A percentile compares a stretch with the other conserved stretches of the same genome.
Evolutionary conservation across 768 basidiomycete species (phyloP).

Genomic region (Glaciozyma antarctica): DNA sequence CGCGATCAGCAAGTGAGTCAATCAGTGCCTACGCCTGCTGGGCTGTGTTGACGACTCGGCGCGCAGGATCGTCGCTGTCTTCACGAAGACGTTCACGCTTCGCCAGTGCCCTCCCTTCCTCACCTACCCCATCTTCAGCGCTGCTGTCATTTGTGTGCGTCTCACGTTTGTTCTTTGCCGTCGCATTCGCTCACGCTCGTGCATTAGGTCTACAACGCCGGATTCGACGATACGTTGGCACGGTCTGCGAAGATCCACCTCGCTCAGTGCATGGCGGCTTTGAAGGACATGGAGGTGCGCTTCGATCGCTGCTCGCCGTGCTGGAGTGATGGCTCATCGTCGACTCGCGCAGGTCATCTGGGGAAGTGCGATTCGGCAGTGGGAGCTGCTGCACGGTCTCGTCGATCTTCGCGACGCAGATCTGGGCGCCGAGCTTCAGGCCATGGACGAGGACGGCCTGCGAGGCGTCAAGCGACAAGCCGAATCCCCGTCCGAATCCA

Average conservation of each 20-base stretch:
- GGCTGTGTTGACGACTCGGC: not conserved
- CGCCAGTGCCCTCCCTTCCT: conserved; percentile 36
- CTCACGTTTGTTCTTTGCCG: not conserved
- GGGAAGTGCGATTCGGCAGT: conserved; percentile 23
- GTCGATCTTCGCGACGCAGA: conserved; percentile 30
- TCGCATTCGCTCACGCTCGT: not conserved
- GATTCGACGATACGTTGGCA: conserved; percentile 29
- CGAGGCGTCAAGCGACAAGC: conserved; percentile 23
- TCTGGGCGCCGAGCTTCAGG: conserved; percentile 17
- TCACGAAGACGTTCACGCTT: conserved; percentile 33
- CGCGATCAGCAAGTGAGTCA: conserved; percentile 33
- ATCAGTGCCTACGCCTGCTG: no score
- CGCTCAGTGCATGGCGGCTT: conserved; percentile 29
- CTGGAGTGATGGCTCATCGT: not conserved
- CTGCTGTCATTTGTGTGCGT: conserved; percentile 35
- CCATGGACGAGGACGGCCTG: conserved; percentile 1
- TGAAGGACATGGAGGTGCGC: conserved; percentile 33
- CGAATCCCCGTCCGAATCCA: not conserved
- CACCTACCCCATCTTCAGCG: conserved; percentile 37
- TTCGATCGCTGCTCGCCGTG: not conserved
- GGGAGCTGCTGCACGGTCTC: conserved; percentile 29
- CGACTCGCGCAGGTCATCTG: conserved; percentile 6
- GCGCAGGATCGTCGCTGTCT: conserved; percentile 31
- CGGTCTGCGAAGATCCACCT: conserved; percentile 29
- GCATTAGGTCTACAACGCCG: conserved; percentile 31